phyloP scores from a whole-genome alignment of 2,329 filamentous ascomycete genomes.

The Cercospora sp. region DNA sequence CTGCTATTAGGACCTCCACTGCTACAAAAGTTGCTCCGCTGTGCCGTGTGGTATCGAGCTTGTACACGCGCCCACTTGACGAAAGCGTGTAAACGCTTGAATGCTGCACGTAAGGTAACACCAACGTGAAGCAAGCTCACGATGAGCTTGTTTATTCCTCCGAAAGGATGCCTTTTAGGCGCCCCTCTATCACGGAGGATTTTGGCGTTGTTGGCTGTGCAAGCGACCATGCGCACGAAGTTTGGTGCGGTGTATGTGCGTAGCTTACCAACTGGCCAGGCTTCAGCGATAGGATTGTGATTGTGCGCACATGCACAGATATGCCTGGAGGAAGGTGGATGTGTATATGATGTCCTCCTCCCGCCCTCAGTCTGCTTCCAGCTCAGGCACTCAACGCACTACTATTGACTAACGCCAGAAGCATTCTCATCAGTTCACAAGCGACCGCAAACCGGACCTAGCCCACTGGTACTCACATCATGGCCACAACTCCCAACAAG shows the following conservation, averaged over 20 bases:
- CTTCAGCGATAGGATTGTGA: background rate
- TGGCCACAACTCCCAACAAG: constrained; percentile 14
- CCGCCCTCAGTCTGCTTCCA: background rate
- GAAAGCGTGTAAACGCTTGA: background rate
- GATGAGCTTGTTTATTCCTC: background rate
- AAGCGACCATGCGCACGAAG: background rate
- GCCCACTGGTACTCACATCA: background rate
- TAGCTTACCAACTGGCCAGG: constrained; percentile 1
- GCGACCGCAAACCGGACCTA: background rate
- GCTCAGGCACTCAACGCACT: background rate
- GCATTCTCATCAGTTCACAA: background rate
- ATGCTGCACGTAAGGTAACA: background rate
- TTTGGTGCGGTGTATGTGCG: background rate
- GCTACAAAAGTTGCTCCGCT: background rate
- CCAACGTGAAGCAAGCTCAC: background rate
- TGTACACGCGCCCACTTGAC: background rate
- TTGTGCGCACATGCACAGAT: background rate
- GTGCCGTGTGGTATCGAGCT: background rate
- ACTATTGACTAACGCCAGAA: background rate
- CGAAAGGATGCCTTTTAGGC: background rate
- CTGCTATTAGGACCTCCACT: background rate
- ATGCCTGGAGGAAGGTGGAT: background rate
- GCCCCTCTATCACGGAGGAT: background rate
- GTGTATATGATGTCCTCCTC: background rate
- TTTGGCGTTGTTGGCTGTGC: background rate